Base-by-base conservation (phyloP, 805 yeast species). In the Kodamaea sagamina region DNA sequence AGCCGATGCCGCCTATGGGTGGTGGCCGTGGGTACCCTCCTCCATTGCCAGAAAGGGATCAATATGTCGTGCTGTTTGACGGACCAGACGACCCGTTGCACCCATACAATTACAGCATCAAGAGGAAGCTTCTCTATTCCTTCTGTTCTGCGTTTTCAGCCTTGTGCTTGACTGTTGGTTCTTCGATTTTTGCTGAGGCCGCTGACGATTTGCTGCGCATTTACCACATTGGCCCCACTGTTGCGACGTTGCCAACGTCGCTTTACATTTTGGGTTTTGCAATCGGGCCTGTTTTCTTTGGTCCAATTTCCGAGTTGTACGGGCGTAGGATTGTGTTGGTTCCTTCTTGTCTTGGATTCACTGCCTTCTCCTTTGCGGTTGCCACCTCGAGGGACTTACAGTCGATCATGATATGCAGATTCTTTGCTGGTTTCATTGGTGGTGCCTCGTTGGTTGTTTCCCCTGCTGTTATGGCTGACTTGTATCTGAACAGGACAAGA, bases 191-290 rank as follows among this genome's bases (percentile, higher is more conserved):
- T 55, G 79, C 96, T 1, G 72, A 84, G 21, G 85, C 83, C 4
- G 69, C 79, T 10, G 54, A 62, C 0, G 75, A 62, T 16, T 54
- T 89, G 22, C 61, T 75, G 50, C 65, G 50, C 35, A 64, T 73
- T 29, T 90, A 63, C 63, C 78, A 77, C 46, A 80, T 90, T 36
- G 83, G 86, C 32, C 49, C 56, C 4, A 85, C 81, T 7, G 89
- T 82, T 12, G 84, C 85, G 9, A 76, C 86, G 13, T 71, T 92
- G 36, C 86, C 88, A 42, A 75, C 89, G 7, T 81, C 97, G 0
- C 70, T 89, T 19, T 90, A 79, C 55, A 96, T 90, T 13, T 63
- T 89, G 32, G 98, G 97, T 8, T 92, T 89, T 65, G 97, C 97
- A 1, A 76, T 88, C 0, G 97, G 97, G 16, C 97, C 98, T 4